A percentile compares a stretch with the other conserved stretches of the same genome.
Evolutionary conservation across 345 rosid genomes (phyloP).

Genomic region (Brassica rapa): DNA sequence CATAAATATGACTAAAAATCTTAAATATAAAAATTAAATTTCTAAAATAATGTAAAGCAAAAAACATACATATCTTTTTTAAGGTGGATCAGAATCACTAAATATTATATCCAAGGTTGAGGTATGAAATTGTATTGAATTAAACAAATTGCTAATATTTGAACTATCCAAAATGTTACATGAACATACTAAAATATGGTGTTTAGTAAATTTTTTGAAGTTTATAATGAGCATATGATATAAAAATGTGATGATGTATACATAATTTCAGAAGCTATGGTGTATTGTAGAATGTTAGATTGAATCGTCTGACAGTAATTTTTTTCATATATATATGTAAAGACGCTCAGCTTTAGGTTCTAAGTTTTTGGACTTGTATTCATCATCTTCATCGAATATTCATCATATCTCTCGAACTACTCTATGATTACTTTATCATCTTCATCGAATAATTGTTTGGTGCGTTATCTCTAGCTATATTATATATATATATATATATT

Average conservation of each 20-base stretch:
- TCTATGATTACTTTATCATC: conserved; percentile 26
- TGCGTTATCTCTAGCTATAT: conserved; percentile 2
- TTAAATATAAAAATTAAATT: no score
- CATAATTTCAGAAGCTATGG: background rate
- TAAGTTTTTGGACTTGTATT: conserved; percentile 16
- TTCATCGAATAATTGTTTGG: conserved; percentile 30
- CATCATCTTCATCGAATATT: conserved; percentile 23
- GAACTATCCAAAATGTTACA: background rate
- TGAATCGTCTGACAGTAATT: background rate
- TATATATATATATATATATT: background rate
- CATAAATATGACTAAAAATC: no score
- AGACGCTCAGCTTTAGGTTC: conserved; percentile 19
- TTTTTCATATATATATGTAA: background rate
- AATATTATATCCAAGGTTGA: background rate
- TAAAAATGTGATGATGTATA: background rate
- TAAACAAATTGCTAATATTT: background rate
- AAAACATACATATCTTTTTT: no score
- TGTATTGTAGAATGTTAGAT: background rate
- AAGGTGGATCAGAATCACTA: no score
- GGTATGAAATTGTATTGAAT: background rate
- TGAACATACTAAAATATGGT: background rate
- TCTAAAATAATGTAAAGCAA: no score
- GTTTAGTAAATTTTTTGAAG: background rate
- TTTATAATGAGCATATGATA: background rate
- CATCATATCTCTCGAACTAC: conserved; percentile 10